Base-by-base conservation (phyloP, 2,329 filamentous ascomycete species). In the Fusarium redolens region DNA sequence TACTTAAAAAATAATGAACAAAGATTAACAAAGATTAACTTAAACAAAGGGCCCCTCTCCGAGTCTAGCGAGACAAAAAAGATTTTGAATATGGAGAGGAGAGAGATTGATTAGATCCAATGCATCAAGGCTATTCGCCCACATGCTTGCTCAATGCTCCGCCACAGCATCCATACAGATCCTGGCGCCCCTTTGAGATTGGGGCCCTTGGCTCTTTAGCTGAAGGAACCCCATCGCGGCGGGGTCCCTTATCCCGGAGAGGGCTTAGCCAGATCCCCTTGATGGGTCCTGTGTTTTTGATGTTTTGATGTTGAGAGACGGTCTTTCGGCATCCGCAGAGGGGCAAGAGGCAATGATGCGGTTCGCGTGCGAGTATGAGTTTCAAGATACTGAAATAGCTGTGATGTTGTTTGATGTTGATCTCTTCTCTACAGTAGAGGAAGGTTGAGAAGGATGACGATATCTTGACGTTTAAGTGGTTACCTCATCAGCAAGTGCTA, bases 61-160 rank as follows among this genome's bases (percentile, higher is more conserved):
- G 41, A 41, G 41, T 52, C 61, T 47, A 44, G 55, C 47, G 68
- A 71, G 41, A 55, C 33, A 56, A 48, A 60, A 60, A 50, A 45
- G 18, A 37, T 45, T 60, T 56, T 30, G 31, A 44, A 25, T 14
- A 40, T 31, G 38, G 35, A 52, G 40, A 68, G 30, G 15, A 48
- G 18, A 68, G 38, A 72, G 72, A 74, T 74, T 72, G 72, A 74
- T 74, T 74, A 74, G 72, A 74, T 74, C 55, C 65, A 74, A 61
- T 72, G 44, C 51, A 41, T 62, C 41, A 40, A 47, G 50, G 37
- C 55, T 51, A 72, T 70, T 67, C 68, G 68, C 58, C 68, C 55
- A 72, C 35, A 74, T 72, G 72, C 50, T 61, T 40, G 40, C 15
- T 40, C 28, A 41, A 45, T 40, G 17, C 67, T 70, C 67, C 59